Evolutionary conservation across 73 alveolate species (phyloP).

Genomic region (Paramecium pentaurelia): DNA sequence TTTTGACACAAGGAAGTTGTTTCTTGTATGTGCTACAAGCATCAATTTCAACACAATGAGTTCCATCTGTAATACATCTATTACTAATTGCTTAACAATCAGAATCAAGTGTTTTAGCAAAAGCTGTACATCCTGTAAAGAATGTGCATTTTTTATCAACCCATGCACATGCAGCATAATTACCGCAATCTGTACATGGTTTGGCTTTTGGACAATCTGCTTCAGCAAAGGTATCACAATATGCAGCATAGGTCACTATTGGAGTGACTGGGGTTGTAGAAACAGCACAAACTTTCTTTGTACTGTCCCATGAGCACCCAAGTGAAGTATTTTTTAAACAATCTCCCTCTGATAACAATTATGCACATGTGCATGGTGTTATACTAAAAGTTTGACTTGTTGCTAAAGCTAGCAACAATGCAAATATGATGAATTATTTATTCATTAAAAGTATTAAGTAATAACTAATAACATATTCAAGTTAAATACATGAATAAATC

Average conservation of each 20-base stretch:
- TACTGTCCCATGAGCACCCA: neutral
- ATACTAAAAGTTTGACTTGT: neutral
- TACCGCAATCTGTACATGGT: neutral
- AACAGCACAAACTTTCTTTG: neutral
- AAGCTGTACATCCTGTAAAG: slow-evolving; percentile 36
- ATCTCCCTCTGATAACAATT: neutral
- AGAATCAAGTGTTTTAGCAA: neutral
- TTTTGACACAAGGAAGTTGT: neutral
- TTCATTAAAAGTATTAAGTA: neutral
- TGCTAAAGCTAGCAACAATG: neutral
- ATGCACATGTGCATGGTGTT: neutral
- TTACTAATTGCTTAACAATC: neutral
- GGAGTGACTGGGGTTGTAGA: neutral
- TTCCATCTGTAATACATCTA: neutral
- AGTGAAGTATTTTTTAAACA: neutral
- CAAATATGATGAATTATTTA: neutral
- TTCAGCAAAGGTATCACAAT: neutral
- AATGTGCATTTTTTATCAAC: neutral
- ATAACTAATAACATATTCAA: no score
- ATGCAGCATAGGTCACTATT: neutral
- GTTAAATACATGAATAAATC: no score
- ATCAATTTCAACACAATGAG: neutral
- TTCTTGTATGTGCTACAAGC: neutral
- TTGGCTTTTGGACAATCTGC: neutral
- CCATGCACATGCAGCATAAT: neutral